phyloP scores from a whole-genome alignment of 116 monocot species.

The Iris pallida region DNA sequence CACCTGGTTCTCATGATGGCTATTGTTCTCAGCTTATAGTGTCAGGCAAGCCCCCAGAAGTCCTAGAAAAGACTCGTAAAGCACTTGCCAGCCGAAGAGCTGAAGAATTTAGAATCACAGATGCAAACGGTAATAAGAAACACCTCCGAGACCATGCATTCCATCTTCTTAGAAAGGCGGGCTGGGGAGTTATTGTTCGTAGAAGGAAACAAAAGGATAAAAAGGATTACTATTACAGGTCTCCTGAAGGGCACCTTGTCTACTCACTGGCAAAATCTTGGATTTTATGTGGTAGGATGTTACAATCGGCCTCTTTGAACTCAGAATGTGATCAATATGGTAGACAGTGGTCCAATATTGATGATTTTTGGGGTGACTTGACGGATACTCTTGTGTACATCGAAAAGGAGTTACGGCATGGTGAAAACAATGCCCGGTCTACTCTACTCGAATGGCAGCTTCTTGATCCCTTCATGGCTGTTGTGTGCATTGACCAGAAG shows the following conservation, averaged over 20 bases:
- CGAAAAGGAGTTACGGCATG: conserved; percentile 27
- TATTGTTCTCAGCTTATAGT: conserved; percentile 3
- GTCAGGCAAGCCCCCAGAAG: conserved; percentile 4
- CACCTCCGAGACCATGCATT: conserved; percentile 48
- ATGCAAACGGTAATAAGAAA: not conserved
- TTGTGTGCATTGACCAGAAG: conserved; percentile 61
- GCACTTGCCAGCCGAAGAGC: not conserved
- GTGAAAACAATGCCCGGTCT: conserved; percentile 16
- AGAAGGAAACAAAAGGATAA: conserved; percentile 11
- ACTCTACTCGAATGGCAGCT: conserved; percentile 51
- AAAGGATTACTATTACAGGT: conserved; percentile 23
- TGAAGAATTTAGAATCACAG: not conserved
- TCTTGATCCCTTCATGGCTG: conserved; percentile 82
- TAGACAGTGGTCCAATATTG: conserved; percentile 47
- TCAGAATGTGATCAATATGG: conserved; percentile 17
- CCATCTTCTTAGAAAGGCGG: conserved; percentile 52
- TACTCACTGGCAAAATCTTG: conserved; percentile 55
- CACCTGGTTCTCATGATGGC: conserved; percentile 16
- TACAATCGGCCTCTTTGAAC: conserved; percentile 12
- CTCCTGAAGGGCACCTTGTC: conserved; percentile 27
- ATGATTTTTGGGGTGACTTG: conserved; percentile 55
- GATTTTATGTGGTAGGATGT: conserved; percentile 47
- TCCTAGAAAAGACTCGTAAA: conserved; percentile 12
- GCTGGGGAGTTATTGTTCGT: conserved; percentile 37
- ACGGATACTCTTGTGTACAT: conserved; percentile 34